Base-by-base conservation (phyloP, 192 early-diverging fungal species). In the Geranomyces michiganensis region DNA sequence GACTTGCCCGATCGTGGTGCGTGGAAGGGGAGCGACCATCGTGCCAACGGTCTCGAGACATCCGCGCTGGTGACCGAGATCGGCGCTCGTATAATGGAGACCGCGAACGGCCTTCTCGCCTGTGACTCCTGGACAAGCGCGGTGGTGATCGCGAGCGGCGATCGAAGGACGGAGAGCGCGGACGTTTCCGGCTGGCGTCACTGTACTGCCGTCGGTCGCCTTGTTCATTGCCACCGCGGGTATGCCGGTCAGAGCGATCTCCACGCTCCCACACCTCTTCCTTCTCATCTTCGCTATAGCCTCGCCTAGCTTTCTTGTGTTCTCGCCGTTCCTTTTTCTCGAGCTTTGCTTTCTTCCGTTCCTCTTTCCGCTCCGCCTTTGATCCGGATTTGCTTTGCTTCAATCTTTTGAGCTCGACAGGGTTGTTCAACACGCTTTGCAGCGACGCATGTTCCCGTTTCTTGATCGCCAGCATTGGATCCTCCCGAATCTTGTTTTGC, bases 381-480 rank as follows among this genome's bases (percentile, higher is more conserved):
- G 81, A 85, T n/a, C 65, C 76, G 19, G 59, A 64, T 43, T 76
- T 70, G 30, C 14, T 75, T 70, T 76, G 80, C 74, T 79, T 82
- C 19, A 87, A 71, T 31, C 82, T 74, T 61, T 88, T 93, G 66
- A 90, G 72, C 46, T 82, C 73, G 30, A 89, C 63, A 14, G 92
- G 91, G 65, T 93, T 93, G 51, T 84, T 86, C 61, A 92, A 78
- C 68, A 92, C 84, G 3, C 85, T 75, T 65, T 94, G 87, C 56
- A 96, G 78, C 21, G 89, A 85, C 9, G 81, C 88, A 65, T 95
- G 94, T 74, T 99, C 93, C 33, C 90, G 81, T 63, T 89, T 83
- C 75, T 94, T 94, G 67, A 99, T 97, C 13, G 87, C 87, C 22
- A 95, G 77, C 65, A 99, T 73, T 8, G 96, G 96, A 77, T 99